Evolutionary conservation across 106 monocot species (phyloP).

Genomic region (Chionographis japonica): DNA sequence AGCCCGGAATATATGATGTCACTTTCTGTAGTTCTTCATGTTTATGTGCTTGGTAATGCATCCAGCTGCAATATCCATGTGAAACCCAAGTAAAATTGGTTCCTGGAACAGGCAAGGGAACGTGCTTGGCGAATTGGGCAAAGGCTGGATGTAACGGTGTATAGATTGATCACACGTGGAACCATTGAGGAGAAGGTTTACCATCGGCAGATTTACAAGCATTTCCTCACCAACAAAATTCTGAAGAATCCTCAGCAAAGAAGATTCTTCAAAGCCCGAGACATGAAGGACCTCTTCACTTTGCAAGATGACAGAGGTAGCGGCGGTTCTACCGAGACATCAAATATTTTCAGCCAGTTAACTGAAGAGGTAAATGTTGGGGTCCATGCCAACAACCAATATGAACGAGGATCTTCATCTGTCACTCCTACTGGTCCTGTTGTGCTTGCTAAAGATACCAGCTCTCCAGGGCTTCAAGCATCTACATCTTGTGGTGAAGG

Average conservation of each 20-base stretch:
- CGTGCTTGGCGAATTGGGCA: conserved; percentile 99
- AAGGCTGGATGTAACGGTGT: conserved; percentile 77
- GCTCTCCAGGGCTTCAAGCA: conserved; percentile 3
- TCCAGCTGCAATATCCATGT: background rate
- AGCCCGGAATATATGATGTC: too few relatives aligned
- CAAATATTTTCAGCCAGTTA: conserved; percentile 81
- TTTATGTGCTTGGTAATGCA: too few relatives aligned
- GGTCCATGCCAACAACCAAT: conserved; percentile 14
- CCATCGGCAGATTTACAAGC: conserved; percentile 96
- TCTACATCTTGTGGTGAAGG: conserved; percentile 15
- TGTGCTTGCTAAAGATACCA: background rate
- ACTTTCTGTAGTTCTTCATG: background rate
- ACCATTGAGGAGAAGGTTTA: conserved; percentile 99
- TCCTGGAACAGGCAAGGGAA: conserved; percentile 74
- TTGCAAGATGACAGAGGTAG: conserved; percentile 62
- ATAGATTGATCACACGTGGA: conserved; percentile 88
- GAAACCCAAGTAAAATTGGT: conserved; percentile 1
- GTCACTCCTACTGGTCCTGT: background rate
- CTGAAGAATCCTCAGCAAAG: conserved; percentile 88
- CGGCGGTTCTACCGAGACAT: conserved; percentile 65
- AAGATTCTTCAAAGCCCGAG: conserved; percentile 88
- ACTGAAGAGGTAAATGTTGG: conserved; percentile 54
- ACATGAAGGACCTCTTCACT: conserved; percentile 85
- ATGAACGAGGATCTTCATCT: conserved; percentile 7
- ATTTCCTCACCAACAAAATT: conserved; percentile 92